Percentiles rank a stretch among this genome's conserved stretches.
phyloP scores from a whole-genome alignment of 1,284 basidiomycete species.

The Puccinia hordei region DNA sequence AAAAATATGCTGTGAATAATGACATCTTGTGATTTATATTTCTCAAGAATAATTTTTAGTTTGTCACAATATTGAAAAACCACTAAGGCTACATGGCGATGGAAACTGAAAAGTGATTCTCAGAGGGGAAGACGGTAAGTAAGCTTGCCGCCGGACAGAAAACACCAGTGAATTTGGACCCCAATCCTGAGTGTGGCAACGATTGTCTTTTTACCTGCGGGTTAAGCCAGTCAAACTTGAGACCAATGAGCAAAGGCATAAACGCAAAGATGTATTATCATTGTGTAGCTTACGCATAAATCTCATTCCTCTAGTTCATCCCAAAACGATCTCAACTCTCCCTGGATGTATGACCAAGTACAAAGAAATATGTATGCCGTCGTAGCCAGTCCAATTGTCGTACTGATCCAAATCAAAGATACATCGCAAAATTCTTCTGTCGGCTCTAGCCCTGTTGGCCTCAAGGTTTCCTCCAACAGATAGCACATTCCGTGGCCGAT shows the following conservation, averaged over 20 bases:
- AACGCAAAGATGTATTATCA: not conserved
- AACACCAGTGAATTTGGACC: not conserved
- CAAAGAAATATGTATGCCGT: not conserved
- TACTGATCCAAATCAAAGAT: not conserved
- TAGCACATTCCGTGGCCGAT: not conserved
- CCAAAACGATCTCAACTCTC: slow-evolving; percentile 13
- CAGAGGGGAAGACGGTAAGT: no score
- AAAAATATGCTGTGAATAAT: no score
- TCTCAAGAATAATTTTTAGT: no score
- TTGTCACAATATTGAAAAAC: no score
- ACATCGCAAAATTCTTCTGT: no score
- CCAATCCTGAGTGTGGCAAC: not conserved
- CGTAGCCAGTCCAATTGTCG: not conserved
- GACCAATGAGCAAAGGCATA: not conserved
- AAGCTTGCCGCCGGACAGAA: no score
- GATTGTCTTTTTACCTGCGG: not conserved
- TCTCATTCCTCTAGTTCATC: slow-evolving; percentile 6
- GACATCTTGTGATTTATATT: no score
- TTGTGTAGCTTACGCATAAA: not conserved
- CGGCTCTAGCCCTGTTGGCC: slow-evolving; percentile 1
- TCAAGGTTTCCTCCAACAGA: not conserved
- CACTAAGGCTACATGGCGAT: no score
- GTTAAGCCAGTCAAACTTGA: not conserved
- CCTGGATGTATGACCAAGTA: not conserved
- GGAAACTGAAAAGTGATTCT: no score